These are phyloP conservation scores for Pichia nakasei DNA, from an alignment of 805 yeast species.

Conservation along the genomic window DNA sequence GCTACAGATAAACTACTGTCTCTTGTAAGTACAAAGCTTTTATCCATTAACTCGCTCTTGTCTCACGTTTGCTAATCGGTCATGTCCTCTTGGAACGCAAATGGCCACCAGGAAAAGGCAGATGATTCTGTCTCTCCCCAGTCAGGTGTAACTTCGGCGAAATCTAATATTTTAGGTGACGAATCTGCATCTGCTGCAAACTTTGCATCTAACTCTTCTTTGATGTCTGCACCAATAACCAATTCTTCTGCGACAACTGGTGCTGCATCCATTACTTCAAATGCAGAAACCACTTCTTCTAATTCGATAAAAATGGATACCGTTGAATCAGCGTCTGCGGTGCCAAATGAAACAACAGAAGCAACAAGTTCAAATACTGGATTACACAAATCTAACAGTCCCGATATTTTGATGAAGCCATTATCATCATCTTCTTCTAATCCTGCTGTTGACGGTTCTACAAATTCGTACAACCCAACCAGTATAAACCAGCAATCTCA, in stretches of 20 bases:
- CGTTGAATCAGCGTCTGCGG: too few relatives aligned
- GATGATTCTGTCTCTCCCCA: background rate
- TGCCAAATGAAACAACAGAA: too few relatives aligned
- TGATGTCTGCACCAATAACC: background rate
- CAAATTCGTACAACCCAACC: too few relatives aligned
- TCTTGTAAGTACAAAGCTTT: too few relatives aligned
- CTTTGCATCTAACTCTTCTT: background rate
- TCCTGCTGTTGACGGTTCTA: background rate
- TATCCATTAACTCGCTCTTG: too few relatives aligned
- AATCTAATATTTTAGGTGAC: background rate
- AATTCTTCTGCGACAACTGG: background rate
- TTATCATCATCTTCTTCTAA: background rate
- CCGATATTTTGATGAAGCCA: background rate
- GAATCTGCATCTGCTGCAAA: background rate
- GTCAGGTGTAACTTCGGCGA: background rate
- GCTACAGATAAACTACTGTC: too few relatives aligned
- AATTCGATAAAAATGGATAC: too few relatives aligned
- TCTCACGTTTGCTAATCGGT: background rate
- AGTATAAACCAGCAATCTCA: background rate
- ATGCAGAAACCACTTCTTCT: too few relatives aligned
- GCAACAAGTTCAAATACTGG: background rate
- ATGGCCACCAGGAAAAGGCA: background rate
- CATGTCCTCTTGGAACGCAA: background rate
- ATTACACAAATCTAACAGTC: too few relatives aligned
- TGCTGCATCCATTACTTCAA: background rate